Evolutionary conservation across 192 early-diverging fungal genomes (phyloP).

Genomic region (Backusella circina): DNA sequence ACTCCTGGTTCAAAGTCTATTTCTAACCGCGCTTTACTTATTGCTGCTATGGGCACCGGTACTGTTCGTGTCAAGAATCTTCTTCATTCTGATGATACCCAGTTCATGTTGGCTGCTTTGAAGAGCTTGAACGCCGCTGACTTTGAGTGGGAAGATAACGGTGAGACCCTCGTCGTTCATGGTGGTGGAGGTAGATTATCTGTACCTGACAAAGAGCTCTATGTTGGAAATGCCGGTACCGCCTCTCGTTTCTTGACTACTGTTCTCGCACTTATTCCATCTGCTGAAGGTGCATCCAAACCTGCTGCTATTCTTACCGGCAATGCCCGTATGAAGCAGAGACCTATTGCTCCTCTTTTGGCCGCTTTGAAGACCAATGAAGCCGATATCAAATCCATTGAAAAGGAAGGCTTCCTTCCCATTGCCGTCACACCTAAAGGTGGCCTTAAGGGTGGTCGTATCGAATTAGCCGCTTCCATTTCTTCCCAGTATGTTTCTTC

Average conservation of each 20-base stretch:
- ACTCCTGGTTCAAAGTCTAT: constrained; percentile 97
- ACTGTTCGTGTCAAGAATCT: constrained; percentile 79
- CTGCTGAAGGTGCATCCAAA: constrained; percentile 25
- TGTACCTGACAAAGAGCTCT: constrained; percentile 76
- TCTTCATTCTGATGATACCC: constrained; percentile 96
- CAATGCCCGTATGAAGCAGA: constrained; percentile 96
- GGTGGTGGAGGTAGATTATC: constrained; percentile 78
- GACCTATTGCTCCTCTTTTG: constrained; percentile 89
- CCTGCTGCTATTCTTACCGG: constrained; percentile 74
- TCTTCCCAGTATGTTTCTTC: constrained; percentile 98
- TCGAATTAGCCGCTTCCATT: constrained; percentile 88
- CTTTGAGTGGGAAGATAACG: constrained; percentile 92
- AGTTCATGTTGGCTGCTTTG: constrained; percentile 92
- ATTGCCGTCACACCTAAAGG: constrained; percentile 72
- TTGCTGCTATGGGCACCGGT: constrained; percentile 87
- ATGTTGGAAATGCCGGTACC: constrained; percentile 96
- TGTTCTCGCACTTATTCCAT: constrained; percentile 71
- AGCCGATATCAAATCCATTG: constrained; percentile 70
- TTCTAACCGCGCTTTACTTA: constrained; percentile 90
- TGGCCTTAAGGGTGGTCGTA: constrained; percentile 82
- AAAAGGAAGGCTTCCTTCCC: constrained; percentile 82
- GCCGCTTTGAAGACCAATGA: constrained; percentile 82
- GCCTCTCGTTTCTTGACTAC: constrained; percentile 94
- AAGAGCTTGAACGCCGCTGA: constrained; percentile 82
- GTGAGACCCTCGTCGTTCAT: constrained; percentile 78